These are phyloP conservation scores for Raphanus sativus DNA, from an alignment of 345 rosid genomes.

Conservation along the genomic window DNA sequence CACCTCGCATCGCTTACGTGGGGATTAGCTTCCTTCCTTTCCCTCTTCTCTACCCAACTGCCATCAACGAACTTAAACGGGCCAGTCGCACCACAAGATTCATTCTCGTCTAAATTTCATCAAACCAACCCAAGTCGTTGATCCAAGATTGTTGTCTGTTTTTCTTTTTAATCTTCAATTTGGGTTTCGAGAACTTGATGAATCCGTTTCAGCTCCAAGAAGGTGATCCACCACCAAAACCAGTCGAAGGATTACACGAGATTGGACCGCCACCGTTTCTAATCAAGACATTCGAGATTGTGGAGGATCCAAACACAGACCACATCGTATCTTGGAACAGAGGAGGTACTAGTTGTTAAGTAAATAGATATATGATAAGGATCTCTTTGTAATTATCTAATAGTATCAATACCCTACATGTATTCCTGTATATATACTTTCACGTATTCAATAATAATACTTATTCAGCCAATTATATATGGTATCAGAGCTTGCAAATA, in stretches of 20 bases:
- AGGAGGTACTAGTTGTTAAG: conserved; percentile 51
- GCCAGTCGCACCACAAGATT: neutral
- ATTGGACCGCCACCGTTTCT: conserved; percentile 86
- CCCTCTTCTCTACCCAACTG: conserved; percentile 23
- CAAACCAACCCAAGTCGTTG: neutral
- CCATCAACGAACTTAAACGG: conserved; percentile 33
- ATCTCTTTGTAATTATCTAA: no score
- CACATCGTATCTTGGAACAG: conserved; percentile 80
- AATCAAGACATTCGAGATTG: conserved; percentile 85
- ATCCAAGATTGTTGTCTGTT: neutral
- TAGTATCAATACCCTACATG: no score
- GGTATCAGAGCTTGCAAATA: no score
- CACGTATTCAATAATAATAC: no score
- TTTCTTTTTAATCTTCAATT: neutral
- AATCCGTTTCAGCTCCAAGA: conserved; percentile 9
- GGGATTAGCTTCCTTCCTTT: conserved; percentile 22
- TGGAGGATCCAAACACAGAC: conserved; percentile 67
- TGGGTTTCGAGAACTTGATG: neutral
- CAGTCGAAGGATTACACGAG: conserved; percentile 79
- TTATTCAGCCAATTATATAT: no score
- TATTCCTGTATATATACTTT: no score
- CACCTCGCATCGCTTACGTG: conserved; percentile 26
- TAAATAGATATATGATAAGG: no score
- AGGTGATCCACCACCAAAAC: conserved; percentile 27
- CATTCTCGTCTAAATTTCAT: neutral